phyloP scores from a whole-genome alignment of 2,329 filamentous ascomycete genomes.

The Aspergillus cejpii region DNA sequence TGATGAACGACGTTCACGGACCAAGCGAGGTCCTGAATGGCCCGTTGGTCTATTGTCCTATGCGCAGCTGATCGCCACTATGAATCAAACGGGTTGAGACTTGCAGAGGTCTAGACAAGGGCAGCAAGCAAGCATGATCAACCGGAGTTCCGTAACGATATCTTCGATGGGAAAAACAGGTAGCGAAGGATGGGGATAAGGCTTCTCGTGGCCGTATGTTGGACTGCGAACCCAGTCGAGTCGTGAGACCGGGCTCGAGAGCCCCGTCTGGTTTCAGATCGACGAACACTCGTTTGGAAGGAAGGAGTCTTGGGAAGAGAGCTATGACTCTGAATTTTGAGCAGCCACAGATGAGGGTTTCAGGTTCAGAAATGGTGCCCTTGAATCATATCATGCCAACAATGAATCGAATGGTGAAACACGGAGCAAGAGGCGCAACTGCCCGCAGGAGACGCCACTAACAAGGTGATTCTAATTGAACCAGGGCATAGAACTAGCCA shows the following conservation, averaged over 20 bases:
- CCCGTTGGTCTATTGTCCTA: neutral
- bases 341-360: neutral
- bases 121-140: slow-evolving; percentile 19
- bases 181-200: neutral
- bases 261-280: slow-evolving; percentile 13
- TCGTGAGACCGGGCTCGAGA: slow-evolving; percentile 9
- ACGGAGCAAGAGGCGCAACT: neutral
- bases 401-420: neutral
- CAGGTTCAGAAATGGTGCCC: neutral
- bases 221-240: slow-evolving; percentile 2
- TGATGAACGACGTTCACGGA: slow-evolving; percentile 9
- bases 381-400: neutral
- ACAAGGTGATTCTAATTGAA: neutral
- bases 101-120: slow-evolving; percentile 10
- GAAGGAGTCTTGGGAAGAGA: neutral
- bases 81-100: slow-evolving; percentile 14
- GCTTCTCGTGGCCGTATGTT: neutral
- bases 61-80: neutral
- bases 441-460: neutral
- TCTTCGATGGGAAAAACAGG: slow-evolving; percentile 1
- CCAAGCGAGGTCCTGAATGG: neutral
- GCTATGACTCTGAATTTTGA: neutral
- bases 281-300: slow-evolving; percentile 7
- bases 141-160: slow-evolving; percentile 7
- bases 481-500: neutral